Conservation (phyloP, 2,329 filamentous ascomycete genomes). For the Penicillium sp. region DNA sequence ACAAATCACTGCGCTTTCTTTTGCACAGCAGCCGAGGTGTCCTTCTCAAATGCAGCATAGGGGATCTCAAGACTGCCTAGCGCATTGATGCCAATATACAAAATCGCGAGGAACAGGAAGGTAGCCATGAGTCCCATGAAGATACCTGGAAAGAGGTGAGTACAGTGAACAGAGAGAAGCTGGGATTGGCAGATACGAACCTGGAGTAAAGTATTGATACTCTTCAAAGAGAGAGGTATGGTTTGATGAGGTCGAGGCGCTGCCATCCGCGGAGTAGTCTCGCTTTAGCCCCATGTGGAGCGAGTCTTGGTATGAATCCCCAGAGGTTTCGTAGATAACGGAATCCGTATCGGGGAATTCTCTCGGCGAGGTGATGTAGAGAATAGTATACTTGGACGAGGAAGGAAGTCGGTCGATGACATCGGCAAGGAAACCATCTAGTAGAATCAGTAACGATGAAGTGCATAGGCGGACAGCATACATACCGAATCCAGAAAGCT, state of each 20-base stretch:
- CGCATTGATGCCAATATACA: slow-evolving; percentile 74
- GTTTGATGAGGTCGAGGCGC: slow-evolving; percentile 36
- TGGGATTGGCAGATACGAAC: slow-evolving; percentile 48
- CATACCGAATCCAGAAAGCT: slow-evolving; percentile 46
- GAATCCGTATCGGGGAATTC: slow-evolving; percentile 32
- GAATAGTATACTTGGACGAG: slow-evolving; percentile 65
- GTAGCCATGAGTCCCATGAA: slow-evolving; percentile 79
- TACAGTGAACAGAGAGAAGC: slow-evolving; percentile 2
- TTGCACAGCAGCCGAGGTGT: slow-evolving; percentile 83
- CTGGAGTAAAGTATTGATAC: slow-evolving; percentile 91
- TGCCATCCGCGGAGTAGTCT: slow-evolving; percentile 42
- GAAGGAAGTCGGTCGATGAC: slow-evolving; percentile 49
- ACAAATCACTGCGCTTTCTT: slow-evolving; percentile 66
- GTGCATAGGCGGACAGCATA: neutral
- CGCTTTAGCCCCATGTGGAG: slow-evolving; percentile 75
- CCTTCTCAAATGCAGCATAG: slow-evolving; percentile 95
- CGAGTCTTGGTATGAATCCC: slow-evolving; percentile 53
- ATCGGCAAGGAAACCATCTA: slow-evolving; percentile 49
- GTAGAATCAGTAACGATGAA: neutral
- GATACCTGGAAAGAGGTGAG: slow-evolving; percentile 57
- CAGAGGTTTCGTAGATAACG: slow-evolving; percentile 61
- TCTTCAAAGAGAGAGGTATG: slow-evolving; percentile 66
- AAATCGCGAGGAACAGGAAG: slow-evolving; percentile 70
- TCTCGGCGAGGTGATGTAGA: slow-evolving; percentile 67
- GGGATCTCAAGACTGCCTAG: slow-evolving; percentile 80